phyloP scores from a whole-genome alignment of 768 basidiomycete species.

The Gymnopilus dilepis region DNA sequence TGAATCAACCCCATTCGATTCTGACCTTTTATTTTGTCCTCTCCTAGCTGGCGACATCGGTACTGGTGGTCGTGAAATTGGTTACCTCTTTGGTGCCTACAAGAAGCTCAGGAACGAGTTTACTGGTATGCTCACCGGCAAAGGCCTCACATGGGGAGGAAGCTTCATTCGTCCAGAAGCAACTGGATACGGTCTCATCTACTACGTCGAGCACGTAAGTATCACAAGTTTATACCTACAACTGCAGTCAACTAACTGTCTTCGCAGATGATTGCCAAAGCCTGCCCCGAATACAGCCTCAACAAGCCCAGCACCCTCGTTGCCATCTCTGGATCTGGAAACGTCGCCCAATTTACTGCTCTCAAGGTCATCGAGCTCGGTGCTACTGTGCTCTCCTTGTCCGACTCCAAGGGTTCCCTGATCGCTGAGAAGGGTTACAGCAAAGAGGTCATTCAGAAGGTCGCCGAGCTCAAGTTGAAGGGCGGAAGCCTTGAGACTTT shows the following conservation, averaged over 20 bases:
- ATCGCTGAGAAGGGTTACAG: constrained; percentile 64
- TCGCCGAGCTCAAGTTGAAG: constrained; percentile 60
- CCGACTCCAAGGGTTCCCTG: constrained; percentile 76
- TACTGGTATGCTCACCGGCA: constrained; percentile 72
- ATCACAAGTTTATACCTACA: constrained; percentile 1
- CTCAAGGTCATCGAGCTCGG: constrained; percentile 81
- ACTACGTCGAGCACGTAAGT: constrained; percentile 74
- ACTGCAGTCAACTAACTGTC: neutral
- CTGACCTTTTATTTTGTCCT: neutral
- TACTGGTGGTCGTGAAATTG: constrained; percentile 76
- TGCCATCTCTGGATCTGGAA: constrained; percentile 69
- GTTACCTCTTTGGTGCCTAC: constrained; percentile 80
- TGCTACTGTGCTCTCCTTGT: constrained; percentile 70
- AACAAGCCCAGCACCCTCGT: constrained; percentile 51
- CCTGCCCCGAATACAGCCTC: constrained; percentile 62
- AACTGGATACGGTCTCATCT: constrained; percentile 76
- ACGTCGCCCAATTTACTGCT: constrained; percentile 79
- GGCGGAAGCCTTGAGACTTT: constrained; percentile 51
- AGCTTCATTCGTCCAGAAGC: constrained; percentile 78
- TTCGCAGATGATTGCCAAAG: constrained; percentile 57
- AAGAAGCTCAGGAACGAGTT: constrained; percentile 77
- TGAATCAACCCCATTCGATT: neutral
- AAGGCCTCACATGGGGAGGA: constrained; percentile 73
- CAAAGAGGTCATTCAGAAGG: constrained; percentile 54
- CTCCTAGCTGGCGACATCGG: constrained; percentile 68